These are phyloP conservation scores for Apiospora rasikravindrae DNA, from an alignment of 2,329 filamentous ascomycete genomes.

Conservation along the genomic window DNA sequence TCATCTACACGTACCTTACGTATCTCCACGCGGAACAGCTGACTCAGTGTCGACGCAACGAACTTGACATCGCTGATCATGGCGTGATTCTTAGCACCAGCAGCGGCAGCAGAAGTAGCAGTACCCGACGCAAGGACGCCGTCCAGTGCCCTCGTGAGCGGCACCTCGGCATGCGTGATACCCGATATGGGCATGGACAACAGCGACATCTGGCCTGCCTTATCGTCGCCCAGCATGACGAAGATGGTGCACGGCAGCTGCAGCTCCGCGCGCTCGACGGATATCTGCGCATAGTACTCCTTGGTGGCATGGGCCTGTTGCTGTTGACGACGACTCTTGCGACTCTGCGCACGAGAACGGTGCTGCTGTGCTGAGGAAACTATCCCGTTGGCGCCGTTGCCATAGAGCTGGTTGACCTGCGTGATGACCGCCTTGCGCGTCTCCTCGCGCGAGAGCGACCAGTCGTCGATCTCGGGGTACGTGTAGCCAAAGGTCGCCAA, in stretches of 20 bases:
- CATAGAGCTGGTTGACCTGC: conserved; percentile 61
- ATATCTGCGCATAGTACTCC: conserved; percentile 44
- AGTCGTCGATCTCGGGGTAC: conserved; percentile 48
- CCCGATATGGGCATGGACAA: conserved; percentile 45
- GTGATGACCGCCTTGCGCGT: conserved; percentile 66
- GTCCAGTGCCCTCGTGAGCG: conserved; percentile 31
- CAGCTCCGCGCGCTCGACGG: conserved; percentile 44
- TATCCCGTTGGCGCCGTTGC: conserved; percentile 13
- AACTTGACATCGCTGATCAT: background rate
- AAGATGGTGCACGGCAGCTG: conserved; percentile 44
- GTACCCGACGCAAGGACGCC: conserved; percentile 15
- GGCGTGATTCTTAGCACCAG: background rate
- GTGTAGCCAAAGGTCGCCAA: conserved; percentile 47
- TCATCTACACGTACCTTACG: conserved; percentile 22
- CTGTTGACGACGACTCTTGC: background rate
- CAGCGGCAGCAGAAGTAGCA: background rate
- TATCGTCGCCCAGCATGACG: conserved; percentile 36
- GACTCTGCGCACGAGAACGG: background rate
- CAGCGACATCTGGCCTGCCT: conserved; percentile 42
- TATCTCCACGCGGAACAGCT: conserved; percentile 21
- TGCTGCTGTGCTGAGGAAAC: background rate
- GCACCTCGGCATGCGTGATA: conserved; percentile 38
- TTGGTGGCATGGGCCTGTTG: background rate
- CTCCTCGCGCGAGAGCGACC: conserved; percentile 61
- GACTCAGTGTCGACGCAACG: conserved; percentile 14